phyloP scores from a whole-genome alignment of 106 monocot species.

The Posidonia australis region DNA sequence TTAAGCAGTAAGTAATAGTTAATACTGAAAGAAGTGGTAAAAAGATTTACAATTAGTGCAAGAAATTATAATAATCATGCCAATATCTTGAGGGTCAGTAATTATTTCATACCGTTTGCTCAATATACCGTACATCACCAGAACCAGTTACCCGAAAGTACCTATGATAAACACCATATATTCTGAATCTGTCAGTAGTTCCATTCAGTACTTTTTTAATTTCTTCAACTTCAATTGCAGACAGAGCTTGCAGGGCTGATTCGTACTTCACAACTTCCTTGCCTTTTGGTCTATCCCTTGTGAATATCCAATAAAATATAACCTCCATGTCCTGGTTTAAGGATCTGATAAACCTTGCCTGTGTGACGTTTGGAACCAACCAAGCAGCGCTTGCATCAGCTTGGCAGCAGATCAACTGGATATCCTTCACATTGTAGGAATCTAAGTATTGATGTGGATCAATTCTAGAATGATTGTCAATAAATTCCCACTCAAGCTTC shows the following conservation, averaged over 20 bases:
- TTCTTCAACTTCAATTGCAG: constrained; percentile 16
- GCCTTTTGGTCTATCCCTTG: constrained; percentile 90
- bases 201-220: constrained; percentile 70
- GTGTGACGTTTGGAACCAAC: constrained; percentile 65
- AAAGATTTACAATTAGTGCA: not conserved
- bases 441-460: constrained; percentile 42
- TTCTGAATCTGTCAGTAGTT: constrained; percentile 34
- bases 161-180: constrained; percentile 60
- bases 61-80: too few species aligned
- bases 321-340: constrained; percentile 42
- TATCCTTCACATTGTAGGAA: constrained; percentile 80
- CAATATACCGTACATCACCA: constrained; percentile 82
- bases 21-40: not conserved
- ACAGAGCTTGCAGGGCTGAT: constrained; percentile 27
- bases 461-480: constrained; percentile 25
- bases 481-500: constrained; percentile 33
- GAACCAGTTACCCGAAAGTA: constrained; percentile 90
- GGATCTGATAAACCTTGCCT: constrained; percentile 41
- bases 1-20: not conserved
- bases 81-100: too few species aligned
- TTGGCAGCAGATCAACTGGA: constrained; percentile 93
- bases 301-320: constrained; percentile 72
- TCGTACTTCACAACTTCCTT: constrained; percentile 92
- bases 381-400: constrained; percentile 81
- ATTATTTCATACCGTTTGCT: constrained; percentile 47